A percentile compares a stretch with the other conserved stretches of the same genome.
Conservation (phyloP, 2,329 filamentous ascomycete genomes). For the Fusarium armeniacum region DNA sequence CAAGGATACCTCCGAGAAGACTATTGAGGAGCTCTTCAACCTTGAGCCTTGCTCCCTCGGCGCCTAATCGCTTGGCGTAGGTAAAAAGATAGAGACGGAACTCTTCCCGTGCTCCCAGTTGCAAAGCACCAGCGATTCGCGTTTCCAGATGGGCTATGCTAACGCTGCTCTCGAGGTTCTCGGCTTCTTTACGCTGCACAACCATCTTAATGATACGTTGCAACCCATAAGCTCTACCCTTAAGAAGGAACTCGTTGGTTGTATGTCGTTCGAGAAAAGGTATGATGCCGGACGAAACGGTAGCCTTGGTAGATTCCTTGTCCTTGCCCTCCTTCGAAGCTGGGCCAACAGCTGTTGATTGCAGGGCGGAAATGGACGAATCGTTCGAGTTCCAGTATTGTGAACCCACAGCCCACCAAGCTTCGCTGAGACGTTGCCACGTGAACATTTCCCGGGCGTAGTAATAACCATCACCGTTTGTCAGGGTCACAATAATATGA, state of each 20-base stretch:
- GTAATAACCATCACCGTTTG: constrained; percentile 93
- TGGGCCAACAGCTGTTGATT: constrained; percentile 76
- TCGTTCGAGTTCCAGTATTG: constrained; percentile 99
- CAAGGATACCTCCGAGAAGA: constrained; percentile 79
- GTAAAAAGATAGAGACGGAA: constrained; percentile 96
- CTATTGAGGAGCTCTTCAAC: constrained; percentile 92
- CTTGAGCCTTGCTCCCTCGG: constrained; percentile 87
- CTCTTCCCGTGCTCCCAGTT: constrained; percentile 88
- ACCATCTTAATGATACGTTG: constrained; percentile 92
- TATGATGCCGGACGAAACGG: constrained; percentile 90
- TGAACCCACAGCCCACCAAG: constrained; percentile 97
- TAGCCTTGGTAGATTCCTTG: constrained; percentile 63
- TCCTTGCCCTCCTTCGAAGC: constrained; percentile 63
- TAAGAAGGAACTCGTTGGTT: constrained; percentile 90
- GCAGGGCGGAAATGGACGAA: constrained; percentile 84
- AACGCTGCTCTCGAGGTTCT: constrained; percentile 90
- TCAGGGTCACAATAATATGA: constrained; percentile 88
- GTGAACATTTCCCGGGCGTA: constrained; percentile 88
- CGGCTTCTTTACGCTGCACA: constrained; percentile 89
- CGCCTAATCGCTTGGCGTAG: constrained; percentile 96
- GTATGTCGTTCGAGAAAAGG: constrained; percentile 95
- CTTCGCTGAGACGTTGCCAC: constrained; percentile 96
- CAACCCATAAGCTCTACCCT: constrained; percentile 90
- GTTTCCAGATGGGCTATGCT: constrained; percentile 97
- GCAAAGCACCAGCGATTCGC: constrained; percentile 87